These are phyloP conservation scores for Pseudogymnoascus sp. DNA, from an alignment of 2,329 filamentous ascomycete species.

Conservation along the genomic window DNA sequence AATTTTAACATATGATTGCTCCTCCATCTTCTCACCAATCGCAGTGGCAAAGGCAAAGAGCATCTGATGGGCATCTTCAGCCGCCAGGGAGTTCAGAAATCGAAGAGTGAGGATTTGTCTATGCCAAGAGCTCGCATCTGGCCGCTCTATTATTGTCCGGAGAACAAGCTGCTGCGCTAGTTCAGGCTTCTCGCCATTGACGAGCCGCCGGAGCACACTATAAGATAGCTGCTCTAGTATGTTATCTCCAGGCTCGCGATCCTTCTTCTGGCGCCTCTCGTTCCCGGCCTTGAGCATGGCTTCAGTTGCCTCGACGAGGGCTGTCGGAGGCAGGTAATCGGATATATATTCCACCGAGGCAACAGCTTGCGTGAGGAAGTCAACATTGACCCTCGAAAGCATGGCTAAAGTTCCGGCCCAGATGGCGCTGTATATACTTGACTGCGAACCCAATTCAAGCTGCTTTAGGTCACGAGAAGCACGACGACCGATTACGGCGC, in stretches of 20 bases:
- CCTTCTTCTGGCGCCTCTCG: slow-evolving; percentile 13
- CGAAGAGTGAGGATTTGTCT: slow-evolving; percentile 28
- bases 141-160: slow-evolving; percentile 26
- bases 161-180: slow-evolving; percentile 27
- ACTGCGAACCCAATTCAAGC: background rate
- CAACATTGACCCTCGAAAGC: slow-evolving; percentile 11
- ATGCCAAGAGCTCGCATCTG: slow-evolving; percentile 37
- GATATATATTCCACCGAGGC: slow-evolving; percentile 5
- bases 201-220: slow-evolving; percentile 21
- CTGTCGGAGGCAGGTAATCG: slow-evolving; percentile 10
- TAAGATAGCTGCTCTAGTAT: slow-evolving; percentile 23
- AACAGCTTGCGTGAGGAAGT: slow-evolving; percentile 11
- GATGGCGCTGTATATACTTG: slow-evolving; percentile 12
- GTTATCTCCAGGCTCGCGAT: slow-evolving; percentile 11
- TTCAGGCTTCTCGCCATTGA: slow-evolving; percentile 27
- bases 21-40: slow-evolving; percentile 26
- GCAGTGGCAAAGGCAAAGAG: slow-evolving; percentile 25
- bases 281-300: slow-evolving; percentile 15
- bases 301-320: slow-evolving; percentile 12
- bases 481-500: slow-evolving; percentile 12
- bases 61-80: slow-evolving; percentile 25
- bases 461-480: slow-evolving; percentile 11
- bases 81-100: slow-evolving; percentile 29
- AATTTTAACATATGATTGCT: slow-evolving; percentile 19
- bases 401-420: slow-evolving; percentile 14